Evolutionary conservation across 2,329 filamentous ascomycete genomes (phyloP).

Genomic region (Monilinia laxa): DNA sequence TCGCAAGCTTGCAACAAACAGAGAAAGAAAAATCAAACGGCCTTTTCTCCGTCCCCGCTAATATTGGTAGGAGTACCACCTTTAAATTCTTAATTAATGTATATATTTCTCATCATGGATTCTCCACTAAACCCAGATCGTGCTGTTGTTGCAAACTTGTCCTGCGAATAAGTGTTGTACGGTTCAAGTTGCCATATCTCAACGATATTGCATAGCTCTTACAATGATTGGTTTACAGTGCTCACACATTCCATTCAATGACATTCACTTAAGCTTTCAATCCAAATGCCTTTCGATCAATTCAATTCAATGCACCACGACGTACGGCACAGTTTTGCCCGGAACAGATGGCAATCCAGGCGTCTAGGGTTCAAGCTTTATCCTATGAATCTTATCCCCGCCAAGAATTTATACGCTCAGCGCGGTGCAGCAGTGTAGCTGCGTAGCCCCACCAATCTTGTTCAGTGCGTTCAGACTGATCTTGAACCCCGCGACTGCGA

Average conservation of each 20-base stretch:
- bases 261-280: neutral
- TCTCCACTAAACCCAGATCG: slow-evolving; percentile 7
- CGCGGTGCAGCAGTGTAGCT: slow-evolving; percentile 20
- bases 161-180: neutral
- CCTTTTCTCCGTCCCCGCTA: slow-evolving; percentile 13
- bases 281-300: neutral
- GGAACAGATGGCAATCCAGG: neutral
- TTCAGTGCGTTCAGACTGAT: neutral
- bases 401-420: slow-evolving; percentile 26
- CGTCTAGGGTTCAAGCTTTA: slow-evolving; percentile 22
- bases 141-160: neutral
- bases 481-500: slow-evolving; percentile 3
- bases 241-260: neutral
- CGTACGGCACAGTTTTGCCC: neutral
- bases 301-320: neutral
- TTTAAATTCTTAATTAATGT: slow-evolving; percentile 1
- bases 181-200: too few relatives aligned
- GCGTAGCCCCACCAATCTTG: slow-evolving; percentile 10
- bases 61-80: neutral
- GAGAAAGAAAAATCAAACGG: slow-evolving; percentile 21
- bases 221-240: too few relatives aligned
- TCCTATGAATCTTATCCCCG: slow-evolving; percentile 4
- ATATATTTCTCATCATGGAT: neutral
- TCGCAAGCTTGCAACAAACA: neutral
- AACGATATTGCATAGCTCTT: too few relatives aligned